Evolutionary conservation across 345 rosid genomes (phyloP).

Genomic region (Corymbia maculata): DNA sequence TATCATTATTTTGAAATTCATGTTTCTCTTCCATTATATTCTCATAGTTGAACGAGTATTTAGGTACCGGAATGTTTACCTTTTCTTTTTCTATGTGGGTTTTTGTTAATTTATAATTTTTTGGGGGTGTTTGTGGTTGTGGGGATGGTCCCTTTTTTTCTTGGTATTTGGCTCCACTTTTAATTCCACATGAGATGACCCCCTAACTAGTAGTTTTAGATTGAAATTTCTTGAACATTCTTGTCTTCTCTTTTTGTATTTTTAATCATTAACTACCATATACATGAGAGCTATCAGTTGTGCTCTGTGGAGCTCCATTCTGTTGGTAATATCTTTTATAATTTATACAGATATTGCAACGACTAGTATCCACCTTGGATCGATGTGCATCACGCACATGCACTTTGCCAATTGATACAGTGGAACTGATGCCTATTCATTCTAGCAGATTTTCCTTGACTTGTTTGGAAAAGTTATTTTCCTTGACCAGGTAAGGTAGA

Average conservation of each 20-base stretch:
- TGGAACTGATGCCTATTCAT: slow-evolving; percentile 86
- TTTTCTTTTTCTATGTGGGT: neutral
- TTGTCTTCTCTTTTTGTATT: neutral
- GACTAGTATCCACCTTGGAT: slow-evolving; percentile 79
- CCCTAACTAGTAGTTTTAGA: neutral
- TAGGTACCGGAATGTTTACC: neutral
- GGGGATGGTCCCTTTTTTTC: too few relatives aligned
- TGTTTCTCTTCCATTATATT: neutral
- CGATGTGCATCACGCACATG: slow-evolving; percentile 96
- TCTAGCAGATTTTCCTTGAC: slow-evolving; percentile 88
- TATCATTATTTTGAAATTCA: neutral
- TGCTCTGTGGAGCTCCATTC: neutral
- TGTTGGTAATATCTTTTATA: neutral
- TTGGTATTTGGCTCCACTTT: neutral
- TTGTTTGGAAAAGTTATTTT: slow-evolving; percentile 76
- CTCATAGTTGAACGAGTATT: neutral
- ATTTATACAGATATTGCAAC: slow-evolving; percentile 55
- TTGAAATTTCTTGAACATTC: neutral
- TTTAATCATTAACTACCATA: neutral
- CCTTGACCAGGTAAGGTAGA: slow-evolving; percentile 61
- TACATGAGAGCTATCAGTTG: neutral
- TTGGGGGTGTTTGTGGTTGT: neutral
- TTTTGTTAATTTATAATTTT: neutral
- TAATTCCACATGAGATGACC: neutral
- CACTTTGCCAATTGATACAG: slow-evolving; percentile 92